Evolutionary conservation across 1,284 basidiomycete genomes (phyloP), one percentile per base, ranked within the genome.

Genomic region (Pyrrhoderma noxium): DNA sequence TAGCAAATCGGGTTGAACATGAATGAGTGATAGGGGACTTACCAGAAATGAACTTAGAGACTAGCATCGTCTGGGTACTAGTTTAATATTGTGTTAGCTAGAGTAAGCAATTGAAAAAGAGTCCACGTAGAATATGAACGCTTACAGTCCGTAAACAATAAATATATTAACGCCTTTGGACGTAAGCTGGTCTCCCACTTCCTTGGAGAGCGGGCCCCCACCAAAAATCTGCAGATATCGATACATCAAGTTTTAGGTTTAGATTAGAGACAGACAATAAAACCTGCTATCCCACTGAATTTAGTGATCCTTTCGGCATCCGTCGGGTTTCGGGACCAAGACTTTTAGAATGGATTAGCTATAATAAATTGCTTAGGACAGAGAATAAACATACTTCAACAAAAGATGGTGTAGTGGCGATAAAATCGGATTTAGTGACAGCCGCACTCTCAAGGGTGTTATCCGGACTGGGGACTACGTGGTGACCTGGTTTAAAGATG

Each of bases 391-490:
- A 21, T 27, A 65, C 65, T 58, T 68, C 64, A 47, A 65, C 44
- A 35, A 66, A 62, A 13, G 54, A 53, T 1, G 65, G 66, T 2
- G 64, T 58, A 45, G 55, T 58, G 31, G 61, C 58, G 2, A 63
- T 41, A 13, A 61, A 45, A 21, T 63, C 54, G 38, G 57, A 54
- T 5, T 58, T 47, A 8, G 58, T 59, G 2, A 49, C 54, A 3
- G 54, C 41, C 16, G 58, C 47, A 2, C 51, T 53, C 5, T 61
- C 55, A 11, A 67, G 54, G 37, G 62, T 55, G 19, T 46, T 56
- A 9, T 62, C 61, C 0, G 66, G 60, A 3, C 59, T 65, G 0
- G 65, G 61, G 2, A 62, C n/a, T 1, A 57, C 43, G 0, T 62
- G 58, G 13, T 64, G 60, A 3, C 36, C 37, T 3, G 64, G 64